Conservation (phyloP, 2,329 filamentous ascomycete species). For the Aurifilum marmelostoma region DNA sequence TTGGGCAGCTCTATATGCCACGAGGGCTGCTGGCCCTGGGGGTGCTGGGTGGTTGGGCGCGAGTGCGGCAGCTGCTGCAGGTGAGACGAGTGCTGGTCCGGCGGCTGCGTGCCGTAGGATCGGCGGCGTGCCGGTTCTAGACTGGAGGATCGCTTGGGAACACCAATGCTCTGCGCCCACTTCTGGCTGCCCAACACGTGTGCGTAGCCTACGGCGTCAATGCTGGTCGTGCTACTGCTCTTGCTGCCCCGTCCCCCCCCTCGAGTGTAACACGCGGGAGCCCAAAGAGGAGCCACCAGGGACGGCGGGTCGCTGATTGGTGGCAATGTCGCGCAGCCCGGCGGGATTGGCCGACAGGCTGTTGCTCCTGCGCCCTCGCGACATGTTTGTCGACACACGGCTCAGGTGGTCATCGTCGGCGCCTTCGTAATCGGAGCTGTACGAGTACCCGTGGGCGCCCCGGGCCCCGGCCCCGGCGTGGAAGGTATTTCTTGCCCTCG, state of each 20-base stretch:
- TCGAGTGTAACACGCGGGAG: slow-evolving; percentile 52
- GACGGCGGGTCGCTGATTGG: slow-evolving; percentile 40
- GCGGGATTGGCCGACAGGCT: slow-evolving; percentile 61
- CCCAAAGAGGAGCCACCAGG: slow-evolving; percentile 41
- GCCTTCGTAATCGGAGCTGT: slow-evolving; percentile 62
- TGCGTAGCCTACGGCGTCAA: slow-evolving; percentile 62
- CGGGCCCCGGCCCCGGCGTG: slow-evolving; percentile 24
- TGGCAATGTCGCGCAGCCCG: slow-evolving; percentile 55
- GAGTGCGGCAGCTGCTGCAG: slow-evolving; percentile 29
- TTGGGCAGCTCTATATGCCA: slow-evolving; percentile 56
- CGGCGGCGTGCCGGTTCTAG: slow-evolving; percentile 67
- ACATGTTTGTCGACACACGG: slow-evolving; percentile 54
- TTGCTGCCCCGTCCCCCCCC: slow-evolving; percentile 71
- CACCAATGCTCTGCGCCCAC: slow-evolving; percentile 55
- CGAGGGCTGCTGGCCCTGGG: slow-evolving; percentile 32
- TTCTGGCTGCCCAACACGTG: slow-evolving; percentile 62
- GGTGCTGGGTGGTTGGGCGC: slow-evolving; percentile 18
- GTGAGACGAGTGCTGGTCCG: slow-evolving; percentile 30
- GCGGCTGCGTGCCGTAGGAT: slow-evolving; percentile 37
- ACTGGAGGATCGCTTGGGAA: slow-evolving; percentile 65
- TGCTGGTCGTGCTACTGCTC: slow-evolving; percentile 70
- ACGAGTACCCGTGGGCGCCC: slow-evolving; percentile 55
- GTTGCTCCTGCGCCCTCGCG: slow-evolving; percentile 72
- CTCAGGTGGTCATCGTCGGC: slow-evolving; percentile 58
- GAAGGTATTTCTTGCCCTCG: slow-evolving; percentile 32